phyloP scores from a whole-genome alignment of 441 rosid species.

The Theobroma grandiflorum region DNA sequence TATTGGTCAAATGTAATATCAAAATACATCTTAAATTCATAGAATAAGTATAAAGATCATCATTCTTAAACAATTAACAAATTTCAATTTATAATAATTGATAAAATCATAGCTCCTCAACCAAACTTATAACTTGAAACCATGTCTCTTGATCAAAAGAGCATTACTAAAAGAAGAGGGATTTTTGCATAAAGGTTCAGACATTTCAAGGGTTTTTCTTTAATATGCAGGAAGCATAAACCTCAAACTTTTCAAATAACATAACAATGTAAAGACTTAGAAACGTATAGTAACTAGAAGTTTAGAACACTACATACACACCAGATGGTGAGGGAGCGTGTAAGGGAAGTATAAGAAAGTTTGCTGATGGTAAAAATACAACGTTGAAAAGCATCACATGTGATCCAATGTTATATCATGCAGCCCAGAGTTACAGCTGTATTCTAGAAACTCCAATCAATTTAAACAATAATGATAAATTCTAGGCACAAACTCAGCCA shows the following conservation, averaged over 20 bases:
- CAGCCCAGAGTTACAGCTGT: background rate
- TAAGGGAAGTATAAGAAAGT: background rate
- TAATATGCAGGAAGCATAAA: conserved; percentile 2
- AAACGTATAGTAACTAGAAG: background rate
- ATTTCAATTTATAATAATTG: background rate
- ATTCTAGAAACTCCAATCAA: background rate
- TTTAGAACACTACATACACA: background rate
- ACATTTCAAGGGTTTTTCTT: background rate
- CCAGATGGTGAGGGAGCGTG: background rate
- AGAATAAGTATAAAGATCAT: conserved; percentile 16
- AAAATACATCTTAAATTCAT: conserved; percentile 21
- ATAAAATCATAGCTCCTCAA: conserved; percentile 5
- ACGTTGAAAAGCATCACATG: background rate
- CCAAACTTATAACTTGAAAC: background rate
- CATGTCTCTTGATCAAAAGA: background rate
- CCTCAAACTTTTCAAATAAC: background rate
- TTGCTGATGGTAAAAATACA: background rate
- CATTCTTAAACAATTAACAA: background rate
- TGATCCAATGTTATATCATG: background rate
- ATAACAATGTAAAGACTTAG: background rate
- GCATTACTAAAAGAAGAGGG: background rate
- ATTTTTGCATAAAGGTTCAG: background rate
- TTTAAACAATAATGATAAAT: background rate
- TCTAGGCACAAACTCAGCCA: background rate
- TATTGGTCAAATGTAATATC: conserved; percentile 18